Conservation (phyloP, 345 rosid species). For the Brassica juncea region DNA sequence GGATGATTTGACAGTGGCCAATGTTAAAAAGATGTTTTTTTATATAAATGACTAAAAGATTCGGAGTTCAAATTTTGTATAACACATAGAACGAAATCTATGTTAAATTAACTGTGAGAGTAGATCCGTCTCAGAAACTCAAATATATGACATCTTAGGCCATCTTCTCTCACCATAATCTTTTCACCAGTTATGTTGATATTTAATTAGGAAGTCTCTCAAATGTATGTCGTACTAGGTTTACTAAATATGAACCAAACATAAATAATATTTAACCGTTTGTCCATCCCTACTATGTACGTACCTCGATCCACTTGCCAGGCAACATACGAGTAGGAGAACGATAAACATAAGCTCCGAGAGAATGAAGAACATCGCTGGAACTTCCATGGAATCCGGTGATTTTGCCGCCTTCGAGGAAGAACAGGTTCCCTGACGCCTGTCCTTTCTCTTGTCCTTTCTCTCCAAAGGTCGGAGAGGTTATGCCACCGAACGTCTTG, state of each 20-base stretch:
- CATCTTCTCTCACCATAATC: no score
- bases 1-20: no score
- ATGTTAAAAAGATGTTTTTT: no score
- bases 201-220: no score
- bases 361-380: constrained; percentile 18
- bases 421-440: neutral
- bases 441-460: no score
- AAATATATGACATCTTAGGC: no score
- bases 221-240: neutral
- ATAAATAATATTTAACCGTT: neutral
- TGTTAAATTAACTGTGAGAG: no score
- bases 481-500: neutral
- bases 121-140: no score
- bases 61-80: neutral
- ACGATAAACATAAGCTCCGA: constrained; percentile 15
- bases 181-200: no score
- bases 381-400: constrained; percentile 24
- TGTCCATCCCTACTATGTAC: neutral
- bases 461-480: neutral
- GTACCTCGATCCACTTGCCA: neutral
- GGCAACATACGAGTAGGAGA: neutral
- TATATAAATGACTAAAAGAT: no score
- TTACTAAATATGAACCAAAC: neutral
- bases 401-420: constrained; percentile 12
- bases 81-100: neutral